Evolutionary conservation across 2,329 filamentous ascomycete species (phyloP), one percentile per base, ranked within the genome.

Genomic region (Fusarium redolens): DNA sequence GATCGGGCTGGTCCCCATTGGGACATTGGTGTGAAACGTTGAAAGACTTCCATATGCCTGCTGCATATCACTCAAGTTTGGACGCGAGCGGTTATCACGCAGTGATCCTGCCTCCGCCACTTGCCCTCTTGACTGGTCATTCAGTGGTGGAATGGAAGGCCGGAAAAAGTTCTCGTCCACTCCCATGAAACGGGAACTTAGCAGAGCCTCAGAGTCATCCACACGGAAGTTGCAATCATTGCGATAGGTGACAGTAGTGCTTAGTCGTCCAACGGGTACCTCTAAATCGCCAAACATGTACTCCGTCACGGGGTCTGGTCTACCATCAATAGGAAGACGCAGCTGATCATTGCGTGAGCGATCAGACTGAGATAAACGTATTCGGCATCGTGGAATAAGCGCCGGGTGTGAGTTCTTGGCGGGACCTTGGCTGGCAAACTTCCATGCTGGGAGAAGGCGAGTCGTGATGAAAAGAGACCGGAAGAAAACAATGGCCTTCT

Each of bases 401-500:
- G 85, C 85, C 41, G 82, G 88, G 86, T 85, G 90, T 83, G 91
- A 90, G 72, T 90, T 89, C 82, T 95, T 96, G 25, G 90, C 89
- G 71, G 93, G 87, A 56, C 89, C 91, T 77, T 93, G 92, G 78
- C 92, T 89, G 44, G 87, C 91, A 78, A 97, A 92, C 83, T 92
- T 97, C 91, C 93, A 97, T 30, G 93, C 91, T 5, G 96, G 96
- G 69, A 97, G 85, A 69, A 98, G 89, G 76, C 93, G 92, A 44
- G 94, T 90, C 61, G 93, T 93, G 55, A 93, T 90, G 81, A 93
- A 97, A 50, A 99, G 87, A 4, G 95, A 95, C 68, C 96, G 90
- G 83, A 98, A 98, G 76, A 98, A 91, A 74, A 98, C 93, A 72
- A 99, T 97, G 77, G 93, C 94, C 83, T 97, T 96, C 84, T 99